A percentile compares a stretch with the other conserved stretches of the same genome.
phyloP scores from a whole-genome alignment of 2,329 filamentous ascomycete species.

The Neofusicoccum sp. region DNA sequence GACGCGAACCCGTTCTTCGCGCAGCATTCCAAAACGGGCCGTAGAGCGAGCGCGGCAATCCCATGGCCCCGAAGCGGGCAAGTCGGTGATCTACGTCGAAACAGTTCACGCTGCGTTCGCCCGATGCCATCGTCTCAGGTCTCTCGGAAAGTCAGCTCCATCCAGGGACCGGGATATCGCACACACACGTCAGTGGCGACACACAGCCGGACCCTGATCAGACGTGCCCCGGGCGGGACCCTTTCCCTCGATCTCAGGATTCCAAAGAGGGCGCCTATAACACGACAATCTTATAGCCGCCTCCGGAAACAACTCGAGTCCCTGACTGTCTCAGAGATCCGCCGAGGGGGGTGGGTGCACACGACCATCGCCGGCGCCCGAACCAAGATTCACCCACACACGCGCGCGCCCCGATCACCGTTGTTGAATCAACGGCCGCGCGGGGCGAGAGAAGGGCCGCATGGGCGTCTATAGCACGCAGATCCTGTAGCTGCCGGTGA shows the following conservation, averaged over 20 bases:
- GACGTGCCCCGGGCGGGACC: neutral
- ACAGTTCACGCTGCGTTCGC: neutral
- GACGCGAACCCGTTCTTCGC: neutral
- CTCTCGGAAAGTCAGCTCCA: neutral
- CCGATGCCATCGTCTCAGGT: neutral
- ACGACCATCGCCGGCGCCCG: neutral
- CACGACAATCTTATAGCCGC: neutral
- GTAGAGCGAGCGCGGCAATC: neutral
- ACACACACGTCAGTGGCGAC: neutral
- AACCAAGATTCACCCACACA: constrained; percentile 7
- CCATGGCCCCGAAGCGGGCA: neutral
- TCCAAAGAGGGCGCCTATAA: neutral
- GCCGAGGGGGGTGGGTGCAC: constrained; percentile 1
- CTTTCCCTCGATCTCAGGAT: neutral
- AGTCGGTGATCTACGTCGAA: constrained; percentile 7
- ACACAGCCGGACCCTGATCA: neutral
- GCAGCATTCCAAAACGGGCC: neutral
- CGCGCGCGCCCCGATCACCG: neutral
- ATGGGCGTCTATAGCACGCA: neutral
- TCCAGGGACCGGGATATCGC: neutral
- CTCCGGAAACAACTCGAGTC: neutral
- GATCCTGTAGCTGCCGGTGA: neutral
- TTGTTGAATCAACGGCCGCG: neutral
- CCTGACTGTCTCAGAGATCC: constrained; percentile 12
- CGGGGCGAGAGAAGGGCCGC: neutral